Evolutionary conservation across 1,284 basidiomycete species (phyloP).

Genomic region (Leccinum pallidistipes): DNA sequence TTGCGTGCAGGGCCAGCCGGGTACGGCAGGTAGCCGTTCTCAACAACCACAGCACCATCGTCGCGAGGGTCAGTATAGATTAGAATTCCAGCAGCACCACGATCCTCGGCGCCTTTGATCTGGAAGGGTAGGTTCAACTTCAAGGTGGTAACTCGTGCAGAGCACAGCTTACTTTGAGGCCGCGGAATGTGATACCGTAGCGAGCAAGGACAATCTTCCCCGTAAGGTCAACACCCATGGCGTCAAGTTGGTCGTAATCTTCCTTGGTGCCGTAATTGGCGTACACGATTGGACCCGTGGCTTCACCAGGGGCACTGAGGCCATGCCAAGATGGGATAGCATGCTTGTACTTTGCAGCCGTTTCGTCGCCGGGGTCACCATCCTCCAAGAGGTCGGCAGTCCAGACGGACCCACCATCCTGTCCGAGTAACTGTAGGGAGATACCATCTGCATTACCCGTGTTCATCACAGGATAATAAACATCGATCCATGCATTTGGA

Average conservation of each 20-base stretch:
- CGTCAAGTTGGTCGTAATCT: constrained; percentile 69
- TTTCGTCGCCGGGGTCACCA: constrained; percentile 60
- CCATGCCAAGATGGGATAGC: constrained; percentile 71
- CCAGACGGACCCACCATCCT: constrained; percentile 61
- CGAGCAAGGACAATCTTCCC: constrained; percentile 85
- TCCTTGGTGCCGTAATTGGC: constrained; percentile 81
- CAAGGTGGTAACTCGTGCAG: background rate
- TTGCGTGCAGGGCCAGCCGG: constrained; percentile 89
- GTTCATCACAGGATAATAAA: constrained; percentile 84
- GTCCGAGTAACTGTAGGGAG: constrained; percentile 58
- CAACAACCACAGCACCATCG: constrained; percentile 79
- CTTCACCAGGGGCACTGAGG: constrained; percentile 63
- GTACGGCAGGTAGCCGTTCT: constrained; percentile 77
- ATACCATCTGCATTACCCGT: constrained; percentile 58
- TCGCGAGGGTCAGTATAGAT: constrained; percentile 92
- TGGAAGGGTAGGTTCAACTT: constrained; percentile 33
- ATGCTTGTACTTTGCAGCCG: constrained; percentile 60
- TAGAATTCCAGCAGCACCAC: constrained; percentile 71
- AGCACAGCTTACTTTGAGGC: constrained; percentile 60
- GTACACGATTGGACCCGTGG: constrained; percentile 71
- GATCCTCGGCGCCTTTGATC: constrained; percentile 81
- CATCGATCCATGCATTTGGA: constrained; percentile 76
- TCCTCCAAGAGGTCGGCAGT: constrained; percentile 70
- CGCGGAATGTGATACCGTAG: constrained; percentile 83
- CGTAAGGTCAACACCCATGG: constrained; percentile 67